A percentile compares a stretch with the other conserved stretches of the same genome.
These are phyloP conservation scores for Leccinum obscurum DNA, from an alignment of 768 basidiomycete species.

Conservation along the genomic window DNA sequence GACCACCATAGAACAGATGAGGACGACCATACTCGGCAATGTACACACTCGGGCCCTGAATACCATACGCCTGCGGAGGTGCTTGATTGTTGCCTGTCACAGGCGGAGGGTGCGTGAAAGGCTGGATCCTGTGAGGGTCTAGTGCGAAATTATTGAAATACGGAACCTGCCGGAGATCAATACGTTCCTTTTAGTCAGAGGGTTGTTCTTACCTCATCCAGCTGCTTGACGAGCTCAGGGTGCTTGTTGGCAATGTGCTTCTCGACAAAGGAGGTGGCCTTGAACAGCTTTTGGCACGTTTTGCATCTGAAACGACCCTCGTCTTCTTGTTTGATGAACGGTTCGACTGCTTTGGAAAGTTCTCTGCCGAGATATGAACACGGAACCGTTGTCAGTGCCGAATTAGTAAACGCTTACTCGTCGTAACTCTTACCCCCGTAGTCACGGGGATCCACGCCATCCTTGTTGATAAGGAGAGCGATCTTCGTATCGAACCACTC, in stretches of 20 bases:
- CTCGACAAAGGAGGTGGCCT: slow-evolving; percentile 94
- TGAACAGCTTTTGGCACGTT: slow-evolving; percentile 96
- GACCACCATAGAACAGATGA: slow-evolving; percentile 41
- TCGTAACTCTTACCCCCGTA: slow-evolving; percentile 90
- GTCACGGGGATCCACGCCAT: slow-evolving; percentile 79
- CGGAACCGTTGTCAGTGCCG: slow-evolving; percentile 11
- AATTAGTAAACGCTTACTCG: slow-evolving; percentile 58
- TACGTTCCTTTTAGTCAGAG: slow-evolving; percentile 10
- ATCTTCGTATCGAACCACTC: slow-evolving; percentile 89
- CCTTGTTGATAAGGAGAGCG: slow-evolving; percentile 73
- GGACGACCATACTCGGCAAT: slow-evolving; percentile 45
- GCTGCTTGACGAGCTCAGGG: slow-evolving; percentile 73
- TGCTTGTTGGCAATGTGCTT: slow-evolving; percentile 98
- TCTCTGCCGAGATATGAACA: slow-evolving; percentile 53
- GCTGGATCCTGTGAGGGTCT: slow-evolving; percentile 91
- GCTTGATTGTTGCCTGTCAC: slow-evolving; percentile 67
- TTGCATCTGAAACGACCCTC: slow-evolving; percentile 97
- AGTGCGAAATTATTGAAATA: slow-evolving; percentile 97
- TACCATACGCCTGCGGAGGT: slow-evolving; percentile 84
- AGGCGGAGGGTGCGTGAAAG: slow-evolving; percentile 77
- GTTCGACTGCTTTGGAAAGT: slow-evolving; percentile 73
- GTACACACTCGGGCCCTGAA: slow-evolving; percentile 60
- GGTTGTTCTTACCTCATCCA: slow-evolving; percentile 71
- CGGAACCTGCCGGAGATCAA: slow-evolving; percentile 55
- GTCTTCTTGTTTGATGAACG: slow-evolving; percentile 90